Base-by-base conservation (phyloP, 2,329 filamentous ascomycete species). In the Xylariaceae sp. region DNA sequence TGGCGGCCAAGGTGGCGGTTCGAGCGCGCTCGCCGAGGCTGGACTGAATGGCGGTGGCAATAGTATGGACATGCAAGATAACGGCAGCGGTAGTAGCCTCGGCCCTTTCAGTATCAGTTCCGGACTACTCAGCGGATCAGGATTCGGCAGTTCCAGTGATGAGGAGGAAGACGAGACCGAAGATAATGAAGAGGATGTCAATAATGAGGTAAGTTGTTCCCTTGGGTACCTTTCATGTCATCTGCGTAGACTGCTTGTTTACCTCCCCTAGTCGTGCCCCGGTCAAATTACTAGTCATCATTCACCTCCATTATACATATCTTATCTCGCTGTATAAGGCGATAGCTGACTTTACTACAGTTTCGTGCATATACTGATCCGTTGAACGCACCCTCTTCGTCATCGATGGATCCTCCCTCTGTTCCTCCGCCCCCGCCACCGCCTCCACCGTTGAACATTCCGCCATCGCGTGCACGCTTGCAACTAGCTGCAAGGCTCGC, bases 131-230 rank as follows among this genome's bases (percentile, higher is more conserved):
- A 84, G 95, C 23, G 69, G 69, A 75, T 93, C 90, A 70, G 92
- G 93, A 50, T 98, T 98, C 75, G 93, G 91, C 70, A 96, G 92
- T 75, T 95, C 90, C 47, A 96, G 92, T 68, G 92, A 96, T 66
- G 93, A 97, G 74, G 95, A 98, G 64, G 95, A 98, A 62, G 93
- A 97, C 66, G 93, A 97, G 61, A 89, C 91, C 76, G 91, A 96
- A 58, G 90, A 91, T 55, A 89, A 89, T 63, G 88, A 93, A 63
- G 89, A 91, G 65, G 89, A 91, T 59, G 84, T 85, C 40, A 84
- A 83, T 69, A 86, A 81, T 60, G 85, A 88, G 85, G 85, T 88
- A 76, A 82, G 85, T 80, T 54, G 65, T 51, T 40, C 16, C 46
- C 48, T 41, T 37, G 7, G 3, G n/a, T n/a, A n/a, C 14, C 32